Evolutionary conservation across 2,329 filamentous ascomycete species (phyloP).

Genomic region (Penicillium sp.): DNA sequence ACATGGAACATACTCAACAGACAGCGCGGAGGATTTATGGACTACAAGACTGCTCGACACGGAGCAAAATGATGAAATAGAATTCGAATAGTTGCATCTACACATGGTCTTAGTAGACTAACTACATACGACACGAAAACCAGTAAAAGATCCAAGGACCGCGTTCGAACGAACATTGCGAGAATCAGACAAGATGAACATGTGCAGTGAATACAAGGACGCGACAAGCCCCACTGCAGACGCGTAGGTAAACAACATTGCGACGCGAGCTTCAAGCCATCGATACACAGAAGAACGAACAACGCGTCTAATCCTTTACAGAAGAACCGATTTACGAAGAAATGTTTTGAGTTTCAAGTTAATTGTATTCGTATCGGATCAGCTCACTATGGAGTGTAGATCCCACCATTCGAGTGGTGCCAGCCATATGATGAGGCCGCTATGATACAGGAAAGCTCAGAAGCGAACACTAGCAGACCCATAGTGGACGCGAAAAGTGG

Average conservation of each 20-base stretch:
- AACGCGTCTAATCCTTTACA: neutral
- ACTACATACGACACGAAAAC: neutral
- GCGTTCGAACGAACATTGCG: neutral
- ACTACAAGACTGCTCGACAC: no score
- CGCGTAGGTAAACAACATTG: neutral
- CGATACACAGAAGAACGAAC: neutral
- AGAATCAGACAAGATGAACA: neutral
- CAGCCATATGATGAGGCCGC: slow-evolving; percentile 39
- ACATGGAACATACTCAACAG: no score
- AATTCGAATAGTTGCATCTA: no score
- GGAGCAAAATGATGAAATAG: no score
- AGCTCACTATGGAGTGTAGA: slow-evolving; percentile 10
- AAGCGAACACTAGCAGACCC: slow-evolving; percentile 42
- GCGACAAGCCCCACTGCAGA: neutral
- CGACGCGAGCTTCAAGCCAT: neutral
- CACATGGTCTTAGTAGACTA: neutral
- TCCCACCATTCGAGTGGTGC: slow-evolving; percentile 35
- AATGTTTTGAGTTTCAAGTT: slow-evolving; percentile 3
- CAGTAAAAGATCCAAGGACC: neutral
- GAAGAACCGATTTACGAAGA: neutral
- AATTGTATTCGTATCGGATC: slow-evolving; percentile 42
- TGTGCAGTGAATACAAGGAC: neutral
- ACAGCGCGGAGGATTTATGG: no score
- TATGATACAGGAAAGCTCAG: slow-evolving; percentile 46
- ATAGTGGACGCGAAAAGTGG: slow-evolving; percentile 42